Evolutionary conservation across 495 filamentous ascomycete genomes (phyloP).

Genomic region (Echria macrotheca): DNA sequence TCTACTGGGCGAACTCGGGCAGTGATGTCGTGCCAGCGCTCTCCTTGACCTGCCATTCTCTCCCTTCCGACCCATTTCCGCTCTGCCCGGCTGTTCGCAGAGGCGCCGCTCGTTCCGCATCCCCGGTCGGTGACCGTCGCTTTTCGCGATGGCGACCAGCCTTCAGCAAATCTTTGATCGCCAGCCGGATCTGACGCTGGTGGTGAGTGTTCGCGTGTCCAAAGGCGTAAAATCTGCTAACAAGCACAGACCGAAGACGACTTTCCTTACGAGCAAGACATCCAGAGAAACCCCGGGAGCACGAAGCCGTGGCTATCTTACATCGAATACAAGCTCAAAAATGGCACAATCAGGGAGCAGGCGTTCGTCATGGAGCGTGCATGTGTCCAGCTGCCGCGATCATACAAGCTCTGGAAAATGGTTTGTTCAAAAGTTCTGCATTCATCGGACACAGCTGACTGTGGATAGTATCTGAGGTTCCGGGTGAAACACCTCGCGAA

Average conservation of each 20-base stretch:
- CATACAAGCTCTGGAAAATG: constrained; percentile 99
- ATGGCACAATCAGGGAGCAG: constrained; percentile 83
- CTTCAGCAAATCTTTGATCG: constrained; percentile 25
- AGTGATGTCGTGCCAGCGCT: constrained; percentile 32
- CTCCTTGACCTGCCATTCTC: constrained; percentile 1
- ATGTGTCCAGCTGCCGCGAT: constrained; percentile 80
- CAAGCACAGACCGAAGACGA: constrained; percentile 75
- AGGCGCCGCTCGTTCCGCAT: constrained; percentile 11
- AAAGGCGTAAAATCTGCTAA: too few relatives aligned
- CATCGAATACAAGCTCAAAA: constrained; percentile 82
- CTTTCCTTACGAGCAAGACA: constrained; percentile 91
- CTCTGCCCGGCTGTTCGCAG: too few relatives aligned
- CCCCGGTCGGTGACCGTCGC: constrained; percentile 1
- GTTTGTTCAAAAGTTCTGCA: constrained; percentile 36
- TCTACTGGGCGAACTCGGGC: constrained; percentile 14
- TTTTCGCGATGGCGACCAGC: constrained; percentile 25
- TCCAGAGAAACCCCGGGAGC: constrained; percentile 76
- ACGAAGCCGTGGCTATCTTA: constrained; percentile 96
- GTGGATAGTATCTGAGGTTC: constrained; percentile 73
- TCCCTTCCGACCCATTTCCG: constrained; percentile 2
- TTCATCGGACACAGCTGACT: background rate
- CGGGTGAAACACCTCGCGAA: constrained; percentile 75
- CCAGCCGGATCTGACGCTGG: constrained; percentile 64
- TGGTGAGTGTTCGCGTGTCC: constrained; percentile 51
- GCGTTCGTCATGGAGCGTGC: constrained; percentile 94